These are phyloP conservation scores for Harringtonia aguacate DNA, from an alignment of 2,329 filamentous ascomycete species.

Conservation along the genomic window DNA sequence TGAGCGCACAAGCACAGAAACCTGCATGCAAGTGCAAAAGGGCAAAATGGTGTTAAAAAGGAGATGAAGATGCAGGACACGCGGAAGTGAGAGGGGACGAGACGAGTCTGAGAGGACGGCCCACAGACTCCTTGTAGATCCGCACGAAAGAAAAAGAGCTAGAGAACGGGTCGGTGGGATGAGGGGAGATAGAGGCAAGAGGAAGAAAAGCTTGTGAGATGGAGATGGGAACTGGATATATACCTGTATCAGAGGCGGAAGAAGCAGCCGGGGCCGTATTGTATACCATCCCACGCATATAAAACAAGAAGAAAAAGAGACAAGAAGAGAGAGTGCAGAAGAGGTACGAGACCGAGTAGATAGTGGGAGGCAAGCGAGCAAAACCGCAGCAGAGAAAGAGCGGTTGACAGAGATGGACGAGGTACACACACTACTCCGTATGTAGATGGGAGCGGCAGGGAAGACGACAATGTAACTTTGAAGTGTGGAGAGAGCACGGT, in stretches of 20 bases:
- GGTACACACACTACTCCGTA: too few species aligned
- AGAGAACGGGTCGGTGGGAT: background rate
- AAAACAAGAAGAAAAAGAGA: too few species aligned
- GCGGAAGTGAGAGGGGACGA: background rate
- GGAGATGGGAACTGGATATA: background rate
- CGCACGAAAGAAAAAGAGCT: background rate
- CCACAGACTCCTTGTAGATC: background rate
- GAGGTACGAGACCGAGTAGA: too few species aligned
- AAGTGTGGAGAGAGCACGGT: too few species aligned
- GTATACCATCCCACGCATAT: too few species aligned
- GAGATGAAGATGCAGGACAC: conserved; percentile 2
- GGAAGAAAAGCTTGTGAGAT: background rate
- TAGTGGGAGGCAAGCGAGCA: too few species aligned
- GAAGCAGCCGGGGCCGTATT: too few species aligned
- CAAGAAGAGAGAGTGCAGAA: background rate
- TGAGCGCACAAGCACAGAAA: conserved; percentile 4
- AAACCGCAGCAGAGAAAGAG: too few species aligned
- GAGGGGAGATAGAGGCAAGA: background rate
- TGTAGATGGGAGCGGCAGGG: too few species aligned
- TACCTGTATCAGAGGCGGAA: too few species aligned
- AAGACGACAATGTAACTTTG: too few species aligned
- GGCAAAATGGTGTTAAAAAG: background rate
- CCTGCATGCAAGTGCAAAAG: background rate
- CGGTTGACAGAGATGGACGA: too few species aligned
- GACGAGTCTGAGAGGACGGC: background rate